Conservation (phyloP, 129 eudicot species). For the Saposhnikovia divaricata region DNA sequence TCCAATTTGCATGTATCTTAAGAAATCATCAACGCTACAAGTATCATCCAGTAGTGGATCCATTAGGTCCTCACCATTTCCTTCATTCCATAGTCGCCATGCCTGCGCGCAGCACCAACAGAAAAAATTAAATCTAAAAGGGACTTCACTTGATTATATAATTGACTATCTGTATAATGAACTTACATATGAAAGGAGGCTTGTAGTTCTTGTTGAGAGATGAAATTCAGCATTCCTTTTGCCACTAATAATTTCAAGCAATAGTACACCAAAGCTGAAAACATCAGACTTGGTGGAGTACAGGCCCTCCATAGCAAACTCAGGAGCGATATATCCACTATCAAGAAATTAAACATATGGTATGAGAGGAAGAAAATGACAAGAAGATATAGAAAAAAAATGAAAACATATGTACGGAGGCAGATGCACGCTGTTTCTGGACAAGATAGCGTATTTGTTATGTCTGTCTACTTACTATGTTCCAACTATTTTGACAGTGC, state of each 20-base stretch:
- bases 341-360: neutral
- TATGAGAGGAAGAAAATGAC: neutral
- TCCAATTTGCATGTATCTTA: constrained; percentile 14
- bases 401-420: neutral
- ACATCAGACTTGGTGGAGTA: constrained; percentile 49
- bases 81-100: constrained; percentile 21
- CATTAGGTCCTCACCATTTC: constrained; percentile 6
- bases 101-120: constrained; percentile 12
- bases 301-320: constrained; percentile 29
- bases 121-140: neutral
- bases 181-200: constrained; percentile 15
- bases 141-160: no score
- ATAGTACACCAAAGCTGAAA: constrained; percentile 46
- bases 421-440: neutral
- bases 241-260: constrained; percentile 41
- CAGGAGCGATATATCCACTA: constrained; percentile 55
- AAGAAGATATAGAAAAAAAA: neutral
- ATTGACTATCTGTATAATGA: neutral
- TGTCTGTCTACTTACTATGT: constrained; percentile 13
- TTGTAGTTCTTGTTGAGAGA: neutral
- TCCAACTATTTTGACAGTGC: constrained; percentile 16
- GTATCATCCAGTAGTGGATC: constrained; percentile 11
- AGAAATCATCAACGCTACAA: neutral
- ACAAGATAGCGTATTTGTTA: neutral
- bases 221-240: constrained; percentile 10